Evolutionary conservation across 1,284 basidiomycete species (phyloP), one percentile per base, ranked within the genome.

Genomic region (Malassezia dermatis): DNA sequence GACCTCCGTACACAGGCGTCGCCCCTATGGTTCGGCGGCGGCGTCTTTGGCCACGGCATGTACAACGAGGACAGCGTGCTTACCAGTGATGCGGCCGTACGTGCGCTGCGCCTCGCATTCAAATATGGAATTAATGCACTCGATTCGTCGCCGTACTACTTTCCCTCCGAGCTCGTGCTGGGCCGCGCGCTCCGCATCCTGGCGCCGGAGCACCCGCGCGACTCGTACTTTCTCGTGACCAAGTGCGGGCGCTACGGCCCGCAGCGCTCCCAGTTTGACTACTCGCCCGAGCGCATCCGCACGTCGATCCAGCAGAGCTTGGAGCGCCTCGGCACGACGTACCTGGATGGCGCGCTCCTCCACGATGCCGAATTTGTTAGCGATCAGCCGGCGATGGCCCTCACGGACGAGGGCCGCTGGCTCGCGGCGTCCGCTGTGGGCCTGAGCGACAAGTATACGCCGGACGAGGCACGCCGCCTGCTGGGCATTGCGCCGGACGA

Each of bases 331-430:
- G 81, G 85, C 47, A 93, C 89, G 8, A 76, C 79, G 4, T 71
- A 67, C 40, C 41, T 71, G 45, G 75, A 75, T 51, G 63, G 59
- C 1, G 61, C 65, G 70, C 75, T 89, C 66, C 78, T 95, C 32
- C 93, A 98, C 73, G 93, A 96, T 73, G 81, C 87, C 56, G 93
- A 98, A 77, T 95, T 86, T 67, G 82, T 94, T 11, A 81, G 81
- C 23, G 80, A 83, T 1, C 73, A 78, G 44, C 54, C 54, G 2
- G 27, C 11, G 10, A 78, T 84, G 43, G 65, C 54, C 5, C 59
- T 62, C n/a, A 54, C 28, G 7, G n/a, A 52, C 19, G 43, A 53
- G n/a, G 56, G 51, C 17, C 37, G 34, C 10, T 43, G 21, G 24
- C 52, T 56, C 21, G 37, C 37, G 13, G 56, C 51, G 10, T 24